phyloP scores from a whole-genome alignment of 75 land plant species.

The Cupressus sempervirens region DNA sequence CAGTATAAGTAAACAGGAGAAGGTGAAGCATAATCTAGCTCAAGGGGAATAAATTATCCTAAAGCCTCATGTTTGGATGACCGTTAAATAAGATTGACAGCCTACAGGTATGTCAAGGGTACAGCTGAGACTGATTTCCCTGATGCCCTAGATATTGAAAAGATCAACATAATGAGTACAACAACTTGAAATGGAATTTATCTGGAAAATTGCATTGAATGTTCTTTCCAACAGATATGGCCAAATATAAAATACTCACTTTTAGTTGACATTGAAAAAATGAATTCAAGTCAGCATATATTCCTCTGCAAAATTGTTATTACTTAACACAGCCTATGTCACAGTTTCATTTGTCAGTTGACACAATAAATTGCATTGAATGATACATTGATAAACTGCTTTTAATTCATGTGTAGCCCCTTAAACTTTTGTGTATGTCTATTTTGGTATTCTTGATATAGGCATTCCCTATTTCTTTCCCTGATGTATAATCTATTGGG shows the following conservation, averaged over 20 bases:
- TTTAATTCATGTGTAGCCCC: neutral
- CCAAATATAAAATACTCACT: neutral
- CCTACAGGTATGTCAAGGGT: neutral
- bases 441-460: neutral
- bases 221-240: neutral
- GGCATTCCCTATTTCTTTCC: neutral
- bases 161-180: no score
- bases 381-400: neutral
- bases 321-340: no score
- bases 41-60: neutral
- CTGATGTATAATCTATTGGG: neutral
- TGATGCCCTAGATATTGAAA: neutral
- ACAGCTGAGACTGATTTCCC: neutral
- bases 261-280: neutral
- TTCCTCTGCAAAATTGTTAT: no score
- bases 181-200: no score
- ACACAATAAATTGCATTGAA: neutral
- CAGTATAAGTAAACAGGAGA: neutral
- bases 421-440: neutral
- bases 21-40: neutral
- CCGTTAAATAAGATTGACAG: neutral
- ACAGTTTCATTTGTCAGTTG: neutral
- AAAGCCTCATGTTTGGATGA: neutral
- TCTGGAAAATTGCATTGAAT: no score
- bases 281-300: no score